These are phyloP conservation scores for Elaphomyces granulatus DNA, from an alignment of 495 filamentous ascomycete species.

Conservation along the genomic window DNA sequence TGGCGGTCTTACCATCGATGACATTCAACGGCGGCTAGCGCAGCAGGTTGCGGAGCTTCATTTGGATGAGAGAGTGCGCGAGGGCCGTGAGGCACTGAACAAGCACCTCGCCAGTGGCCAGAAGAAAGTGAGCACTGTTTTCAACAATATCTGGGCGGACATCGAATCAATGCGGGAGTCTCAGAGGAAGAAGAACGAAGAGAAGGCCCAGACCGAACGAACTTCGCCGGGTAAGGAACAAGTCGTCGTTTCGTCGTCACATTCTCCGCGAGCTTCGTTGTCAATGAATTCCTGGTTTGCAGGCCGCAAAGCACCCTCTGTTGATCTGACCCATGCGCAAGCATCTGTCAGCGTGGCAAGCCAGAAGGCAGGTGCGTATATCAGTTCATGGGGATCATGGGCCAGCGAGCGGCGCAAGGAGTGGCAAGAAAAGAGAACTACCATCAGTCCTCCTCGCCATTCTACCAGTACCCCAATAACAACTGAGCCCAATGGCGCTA, in stretches of 20 bases:
- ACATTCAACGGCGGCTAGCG: slow-evolving; percentile 77
- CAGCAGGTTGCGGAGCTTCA: slow-evolving; percentile 83
- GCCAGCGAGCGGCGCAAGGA: slow-evolving; percentile 74
- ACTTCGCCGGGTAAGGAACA: slow-evolving; percentile 20
- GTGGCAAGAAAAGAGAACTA: slow-evolving; percentile 32
- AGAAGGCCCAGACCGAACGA: slow-evolving; percentile 29
- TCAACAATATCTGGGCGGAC: slow-evolving; percentile 78
- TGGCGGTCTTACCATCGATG: slow-evolving; percentile 87
- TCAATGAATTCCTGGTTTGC: slow-evolving; percentile 15
- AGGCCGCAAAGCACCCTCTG: slow-evolving; percentile 24
- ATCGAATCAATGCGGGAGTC: slow-evolving; percentile 76
- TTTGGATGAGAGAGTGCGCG: slow-evolving; percentile 68
- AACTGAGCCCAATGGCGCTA: slow-evolving; percentile 15
- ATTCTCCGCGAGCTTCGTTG: slow-evolving; percentile 10
- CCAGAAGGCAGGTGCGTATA: slow-evolving; percentile 68
- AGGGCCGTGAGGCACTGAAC: slow-evolving; percentile 61
- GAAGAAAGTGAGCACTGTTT: slow-evolving; percentile 68
- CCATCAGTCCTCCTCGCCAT: slow-evolving; percentile 3
- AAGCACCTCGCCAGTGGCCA: slow-evolving; percentile 68
- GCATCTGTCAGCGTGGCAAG: slow-evolving; percentile 51
- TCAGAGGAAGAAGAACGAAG: slow-evolving; percentile 55
- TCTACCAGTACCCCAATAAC: slow-evolving; percentile 18
- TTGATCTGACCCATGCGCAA: slow-evolving; percentile 51
- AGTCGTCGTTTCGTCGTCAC: slow-evolving; percentile 12
- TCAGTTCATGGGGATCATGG: slow-evolving; percentile 93